Evolutionary conservation across 139 green algal genomes (phyloP).

Genomic region (Auxenochlorella pyrenoidosa): DNA sequence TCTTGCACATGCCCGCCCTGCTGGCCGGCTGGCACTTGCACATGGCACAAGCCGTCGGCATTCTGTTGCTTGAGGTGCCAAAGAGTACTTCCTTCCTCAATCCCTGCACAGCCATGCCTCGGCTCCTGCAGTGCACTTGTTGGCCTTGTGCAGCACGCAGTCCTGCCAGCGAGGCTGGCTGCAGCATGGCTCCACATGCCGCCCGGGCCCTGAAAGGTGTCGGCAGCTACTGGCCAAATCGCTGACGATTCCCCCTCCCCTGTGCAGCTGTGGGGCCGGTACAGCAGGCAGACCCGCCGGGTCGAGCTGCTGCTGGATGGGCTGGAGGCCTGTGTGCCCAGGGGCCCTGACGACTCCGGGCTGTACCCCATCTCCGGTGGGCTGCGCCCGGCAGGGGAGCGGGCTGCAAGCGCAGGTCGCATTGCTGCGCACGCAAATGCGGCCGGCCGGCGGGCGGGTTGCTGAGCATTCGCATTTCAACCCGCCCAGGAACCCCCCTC

Average conservation of each 20-base stretch:
- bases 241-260: not conserved
- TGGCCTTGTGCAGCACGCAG: not conserved
- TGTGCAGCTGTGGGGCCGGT: conserved; percentile 35
- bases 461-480: too few species aligned
- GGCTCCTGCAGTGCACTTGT: not conserved
- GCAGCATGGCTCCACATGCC: not conserved
- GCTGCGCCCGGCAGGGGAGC: not conserved
- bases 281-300: not conserved
- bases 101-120: not conserved
- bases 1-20: too few species aligned
- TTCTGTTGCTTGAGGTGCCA: too few species aligned
- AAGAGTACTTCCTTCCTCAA: too few species aligned
- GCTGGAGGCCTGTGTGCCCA: conserved; percentile 26
- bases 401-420: too few species aligned
- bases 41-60: too few species aligned
- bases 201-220: not conserved
- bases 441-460: not conserved
- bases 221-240: too few species aligned
- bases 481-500: too few species aligned
- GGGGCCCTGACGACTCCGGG: conserved; percentile 39
- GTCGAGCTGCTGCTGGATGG: conserved; percentile 6
- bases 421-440: not conserved
- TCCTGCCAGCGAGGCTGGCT: not conserved
- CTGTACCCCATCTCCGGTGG: conserved; percentile 48
- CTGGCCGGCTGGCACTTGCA: too few species aligned